Evolutionary conservation across 2,329 filamentous ascomycete species (phyloP), one percentile per base, ranked within the genome.

Genomic region (Xylariomycetidae sp.): DNA sequence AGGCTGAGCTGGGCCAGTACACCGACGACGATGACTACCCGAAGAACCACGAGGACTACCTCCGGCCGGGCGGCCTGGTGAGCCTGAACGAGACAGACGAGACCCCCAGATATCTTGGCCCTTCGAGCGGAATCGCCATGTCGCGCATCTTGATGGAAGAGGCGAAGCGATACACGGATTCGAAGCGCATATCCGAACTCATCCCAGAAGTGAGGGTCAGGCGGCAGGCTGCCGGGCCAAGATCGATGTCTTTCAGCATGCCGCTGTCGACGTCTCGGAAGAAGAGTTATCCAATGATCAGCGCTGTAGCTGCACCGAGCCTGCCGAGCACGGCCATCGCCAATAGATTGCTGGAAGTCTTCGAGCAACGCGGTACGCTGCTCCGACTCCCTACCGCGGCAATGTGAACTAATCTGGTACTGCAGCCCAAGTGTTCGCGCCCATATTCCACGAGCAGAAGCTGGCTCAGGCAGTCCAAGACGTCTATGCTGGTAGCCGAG

Each of bases 91-190:
- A 90, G 49, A 80, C 81, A 35, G 87, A 94, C 56, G 90, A 95
- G 60, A 81, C 76, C 2, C 80, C 85, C 12, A 85, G 90, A 42
- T 96, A 92, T 56, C 68, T 98, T 3, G 92, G 92, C 0, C 85
- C 92, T 3, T 95, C 89, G 30, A 96, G 90, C 57, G 92, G 90
- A 39, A 95, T 95, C 50, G 86, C 88, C 53, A 94, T 96, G 67
- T 94, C 89, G 10, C 79, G 90, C 19, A 72, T 96, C 47, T 81
- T 98, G 9, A 95, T 98, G 84, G 89, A 95, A 57, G 79, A 95
- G 60, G 90, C 90, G 33, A 96, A 95, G 63, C 82, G 88, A 43
- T 94, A 90, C 52, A 93, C 88, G 17, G 84, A 92, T 51, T 83
- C 87, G 5, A 85, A 88, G 58, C 87, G 82, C 45, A 95, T 96